Percentiles rank a stretch among this genome's conserved stretches.
These are phyloP conservation scores for Colletotrichum coccodes DNA, from an alignment of 2,329 filamentous ascomycete genomes.

Conservation along the genomic window DNA sequence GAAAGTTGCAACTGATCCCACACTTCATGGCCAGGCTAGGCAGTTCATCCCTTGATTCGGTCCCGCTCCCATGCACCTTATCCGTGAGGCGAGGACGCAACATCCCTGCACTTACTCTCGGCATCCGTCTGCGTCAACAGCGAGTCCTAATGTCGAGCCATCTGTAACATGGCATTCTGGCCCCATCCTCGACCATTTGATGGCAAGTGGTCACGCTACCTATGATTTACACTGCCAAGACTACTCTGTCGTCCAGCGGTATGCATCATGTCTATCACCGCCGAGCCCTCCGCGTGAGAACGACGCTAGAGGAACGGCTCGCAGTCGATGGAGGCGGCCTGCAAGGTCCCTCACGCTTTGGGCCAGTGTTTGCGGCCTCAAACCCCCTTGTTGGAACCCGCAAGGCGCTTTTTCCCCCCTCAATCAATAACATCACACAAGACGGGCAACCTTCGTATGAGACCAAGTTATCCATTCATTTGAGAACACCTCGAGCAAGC, in stretches of 20 bases:
- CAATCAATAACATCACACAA: neutral
- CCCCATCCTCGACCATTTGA: neutral
- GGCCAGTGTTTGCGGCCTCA: neutral
- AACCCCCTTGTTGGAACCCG: neutral
- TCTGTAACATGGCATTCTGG: neutral
- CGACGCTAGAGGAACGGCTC: neutral
- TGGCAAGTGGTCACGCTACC: conserved; percentile 16
- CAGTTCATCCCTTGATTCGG: conserved; percentile 25
- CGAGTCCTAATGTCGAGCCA: neutral
- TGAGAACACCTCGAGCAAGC: neutral
- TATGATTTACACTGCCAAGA: conserved; percentile 1
- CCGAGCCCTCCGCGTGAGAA: neutral
- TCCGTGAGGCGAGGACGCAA: neutral
- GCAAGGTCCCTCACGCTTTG: conserved; percentile 7
- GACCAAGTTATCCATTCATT: neutral
- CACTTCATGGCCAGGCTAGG: neutral
- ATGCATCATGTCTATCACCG: conserved; percentile 18
- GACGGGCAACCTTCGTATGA: neutral
- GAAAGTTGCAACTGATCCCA: conserved; percentile 3
- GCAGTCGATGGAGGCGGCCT: neutral
- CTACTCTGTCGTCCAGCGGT: neutral
- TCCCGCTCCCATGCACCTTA: neutral
- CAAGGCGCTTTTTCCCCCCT: neutral
- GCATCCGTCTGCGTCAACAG: conserved; percentile 1
- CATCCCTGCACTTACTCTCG: conserved; percentile 11